Evolutionary conservation across 108 stramenopile genomes (phyloP).

Genomic region (Pseudonitzschia pungens): DNA sequence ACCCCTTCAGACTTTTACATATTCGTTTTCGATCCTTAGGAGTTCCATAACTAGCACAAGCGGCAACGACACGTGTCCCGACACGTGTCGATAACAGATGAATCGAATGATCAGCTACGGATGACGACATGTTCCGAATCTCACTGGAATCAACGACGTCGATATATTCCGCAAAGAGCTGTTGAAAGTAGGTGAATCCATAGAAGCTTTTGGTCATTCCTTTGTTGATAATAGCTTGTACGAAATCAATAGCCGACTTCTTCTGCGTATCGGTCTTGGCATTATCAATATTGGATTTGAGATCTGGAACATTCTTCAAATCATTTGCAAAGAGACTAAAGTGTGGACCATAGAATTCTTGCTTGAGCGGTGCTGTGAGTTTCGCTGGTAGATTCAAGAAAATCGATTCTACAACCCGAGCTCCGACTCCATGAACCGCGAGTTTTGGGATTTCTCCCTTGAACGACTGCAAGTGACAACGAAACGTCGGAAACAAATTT

Average conservation of each 20-base stretch:
- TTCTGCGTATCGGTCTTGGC: constrained; percentile 75
- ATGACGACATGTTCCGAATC: constrained; percentile 61
- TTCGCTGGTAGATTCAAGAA: constrained; percentile 78
- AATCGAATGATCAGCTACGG: constrained; percentile 75
- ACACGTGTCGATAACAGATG: constrained; percentile 84
- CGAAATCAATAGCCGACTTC: constrained; percentile 46
- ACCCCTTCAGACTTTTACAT: constrained; percentile 90
- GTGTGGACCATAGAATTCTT: constrained; percentile 90
- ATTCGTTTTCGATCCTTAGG: constrained; percentile 92
- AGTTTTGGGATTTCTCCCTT: constrained; percentile 81
- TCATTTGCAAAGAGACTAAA: constrained; percentile 65
- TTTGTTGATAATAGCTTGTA: constrained; percentile 68
- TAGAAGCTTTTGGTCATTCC: constrained; percentile 83
- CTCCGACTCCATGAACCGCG: constrained; percentile 85
- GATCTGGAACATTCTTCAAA: constrained; percentile 26
- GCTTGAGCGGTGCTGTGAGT: constrained; percentile 56
- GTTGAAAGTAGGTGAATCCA: constrained; percentile 81
- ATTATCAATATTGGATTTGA: constrained; percentile 18
- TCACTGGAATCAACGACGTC: constrained; percentile 59
- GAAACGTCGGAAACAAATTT: constrained; percentile 22
- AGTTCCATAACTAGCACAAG: constrained; percentile 82
- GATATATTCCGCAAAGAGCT: constrained; percentile 74
- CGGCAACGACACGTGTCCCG: constrained; percentile 80
- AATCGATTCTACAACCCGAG: constrained; percentile 80
- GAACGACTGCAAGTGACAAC: constrained; percentile 44